These are phyloP conservation scores for Pleurotus sapidus DNA, from an alignment of 768 basidiomycete species.

Conservation along the genomic window DNA sequence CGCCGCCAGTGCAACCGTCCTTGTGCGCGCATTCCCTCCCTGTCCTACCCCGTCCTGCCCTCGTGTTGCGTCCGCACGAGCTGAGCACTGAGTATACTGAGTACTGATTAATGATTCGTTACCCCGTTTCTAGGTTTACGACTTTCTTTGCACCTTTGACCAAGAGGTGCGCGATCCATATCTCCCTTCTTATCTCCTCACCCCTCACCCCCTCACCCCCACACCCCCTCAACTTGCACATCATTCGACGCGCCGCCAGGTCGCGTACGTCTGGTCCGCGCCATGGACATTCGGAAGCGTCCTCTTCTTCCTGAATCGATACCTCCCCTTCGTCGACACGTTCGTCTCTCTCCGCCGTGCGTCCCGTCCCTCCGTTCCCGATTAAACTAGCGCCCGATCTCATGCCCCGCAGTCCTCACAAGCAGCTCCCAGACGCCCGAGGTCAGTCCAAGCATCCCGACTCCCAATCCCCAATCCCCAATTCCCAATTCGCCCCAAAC, in stretches of 20 bases:
- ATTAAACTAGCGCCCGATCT: background rate
- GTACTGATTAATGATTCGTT: too few relatives aligned
- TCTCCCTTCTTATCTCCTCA: background rate
- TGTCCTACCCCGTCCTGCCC: background rate
- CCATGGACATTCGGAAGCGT: constrained; percentile 18
- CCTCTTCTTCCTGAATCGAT: constrained; percentile 26
- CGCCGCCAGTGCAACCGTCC: background rate
- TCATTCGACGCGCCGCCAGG: constrained; percentile 7
- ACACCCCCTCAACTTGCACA: background rate
- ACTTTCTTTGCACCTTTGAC: constrained; percentile 22
- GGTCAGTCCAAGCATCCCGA: background rate
- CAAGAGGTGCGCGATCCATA: constrained; percentile 16
- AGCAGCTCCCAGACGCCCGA: background rate
- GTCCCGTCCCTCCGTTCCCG: background rate
- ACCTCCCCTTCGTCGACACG: constrained; percentile 28
- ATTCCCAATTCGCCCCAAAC: too few relatives aligned
- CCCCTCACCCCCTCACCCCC: too few relatives aligned
- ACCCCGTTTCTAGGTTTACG: constrained; percentile 17
- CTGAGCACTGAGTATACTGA: too few relatives aligned
- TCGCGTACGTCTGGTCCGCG: constrained; percentile 21
- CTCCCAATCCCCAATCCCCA: background rate
- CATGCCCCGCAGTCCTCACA: background rate
- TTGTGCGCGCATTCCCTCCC: background rate
- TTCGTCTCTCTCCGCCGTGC: constrained; percentile 18
- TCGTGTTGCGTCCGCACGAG: too few relatives aligned